Base-by-base conservation (phyloP, 2,329 filamentous ascomycete genomes). In the Alternaria novae-zelandiae region DNA sequence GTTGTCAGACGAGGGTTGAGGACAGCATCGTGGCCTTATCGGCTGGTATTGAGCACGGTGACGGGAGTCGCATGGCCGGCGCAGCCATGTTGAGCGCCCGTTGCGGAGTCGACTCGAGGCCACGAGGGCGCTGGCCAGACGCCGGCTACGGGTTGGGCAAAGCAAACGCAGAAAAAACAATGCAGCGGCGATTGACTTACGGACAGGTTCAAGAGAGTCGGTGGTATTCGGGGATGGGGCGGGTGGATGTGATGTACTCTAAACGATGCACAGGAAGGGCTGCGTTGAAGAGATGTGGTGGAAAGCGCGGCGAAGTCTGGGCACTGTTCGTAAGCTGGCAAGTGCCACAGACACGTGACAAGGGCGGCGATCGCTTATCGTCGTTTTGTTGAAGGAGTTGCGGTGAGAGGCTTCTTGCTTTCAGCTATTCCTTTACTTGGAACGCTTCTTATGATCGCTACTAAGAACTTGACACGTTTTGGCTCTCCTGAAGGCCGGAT, bases 221-320 rank as follows among this genome's bases (percentile, higher is more conserved):
- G 73, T 65, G 63, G 74, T 72, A 67, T 73, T 74, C 74, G 71
- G 71, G 68, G 75, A 79, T 79, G 76, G 73, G 68, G 73, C 68
- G 69, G 66, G 73, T 71, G 70, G 70, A 73, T 70, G 75, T 75
- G 74, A 74, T 75, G 78, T 70, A 72, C 72, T 79, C 73, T 80
- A 78, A 77, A 73, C 76, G 77, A 78, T 79, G 77, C 76, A 75
- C 75, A 73, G 73, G 74, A 75, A 73, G 69, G 76, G 73, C 76
- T 75, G 76, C 74, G 75, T 71, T 73, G 76, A 77, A 74, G 74
- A 78, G 75, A 78, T 73, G 75, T 66, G 56, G 70, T 71, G 65
- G 70, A 69, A 68, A 70, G 65, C 67, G 61, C 67, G 63, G 72
- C 69, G 68, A 70, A 69, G 61, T 46, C 63, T 74, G 66, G 72